Evolutionary conservation across 768 basidiomycete genomes (phyloP), one percentile per base, ranked within the genome.

Genomic region (Pulveroboletus frians): DNA sequence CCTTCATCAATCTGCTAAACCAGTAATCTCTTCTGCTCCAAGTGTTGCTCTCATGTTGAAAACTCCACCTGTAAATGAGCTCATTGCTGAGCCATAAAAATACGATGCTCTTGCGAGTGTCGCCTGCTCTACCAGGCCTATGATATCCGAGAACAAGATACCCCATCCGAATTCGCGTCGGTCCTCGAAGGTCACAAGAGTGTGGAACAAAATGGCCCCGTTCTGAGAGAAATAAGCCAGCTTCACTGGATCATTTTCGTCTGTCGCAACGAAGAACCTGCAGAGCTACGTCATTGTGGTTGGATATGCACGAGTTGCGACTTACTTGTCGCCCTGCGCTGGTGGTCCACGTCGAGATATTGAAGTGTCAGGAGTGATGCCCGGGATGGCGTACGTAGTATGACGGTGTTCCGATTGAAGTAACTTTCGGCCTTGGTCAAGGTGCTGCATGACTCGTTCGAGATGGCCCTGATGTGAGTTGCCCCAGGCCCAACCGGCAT

Each of bases 151-250:
- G 53, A 74, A 54, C 43, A 74, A 50, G 43, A 74, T 53, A 2
- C 64, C 63, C 74, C 74, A 75, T 14, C 72, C 70, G 9, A 70
- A 67, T 26, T 53, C 60, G 21, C 60, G 65, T 6, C 69, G 63
- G 47, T 75, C 74, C 34, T 72, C 68, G 21, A 64, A 53, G 23
- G 71, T 72, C 15, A 76, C 51, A 7, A 76, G 57, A 53, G 76
- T 73, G 30, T 48, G 43, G 39, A 75, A 55, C 52, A 75, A 55
- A 9, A 76, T 41, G 1, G 67, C 74, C 9, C 71, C 70, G 17
- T 63, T 54, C 15, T 59, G 55, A 8, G 60, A 54, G 38, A 74
- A 61, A 47, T 62, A 63, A 6, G 26, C 37, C 15, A 74, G 36
- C 36, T 60, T 63, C 10, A 61, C 61, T 8, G 66, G 54, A 43